Evolutionary conservation across 2,329 filamentous ascomycete genomes (phyloP).

Genomic region (Diaporthe velutina): DNA sequence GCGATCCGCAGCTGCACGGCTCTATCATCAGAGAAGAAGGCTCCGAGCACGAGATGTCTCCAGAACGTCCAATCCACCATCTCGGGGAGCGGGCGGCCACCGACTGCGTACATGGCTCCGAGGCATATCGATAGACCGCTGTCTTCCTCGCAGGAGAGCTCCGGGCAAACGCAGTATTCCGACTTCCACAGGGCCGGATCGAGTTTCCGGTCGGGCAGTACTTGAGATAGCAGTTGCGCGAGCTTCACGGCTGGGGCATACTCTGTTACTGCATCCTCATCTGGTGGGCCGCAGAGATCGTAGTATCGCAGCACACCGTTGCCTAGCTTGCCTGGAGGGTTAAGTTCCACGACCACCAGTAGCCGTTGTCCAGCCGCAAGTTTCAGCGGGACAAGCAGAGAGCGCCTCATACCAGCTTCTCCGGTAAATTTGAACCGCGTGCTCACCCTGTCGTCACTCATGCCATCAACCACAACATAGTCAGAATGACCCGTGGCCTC

Average conservation of each 20-base stretch:
- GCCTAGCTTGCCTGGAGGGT: background rate
- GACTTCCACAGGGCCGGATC: background rate
- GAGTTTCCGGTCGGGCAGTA: slow-evolving; percentile 5
- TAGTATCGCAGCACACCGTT: slow-evolving; percentile 4
- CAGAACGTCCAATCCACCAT: slow-evolving; percentile 28
- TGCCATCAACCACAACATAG: slow-evolving; percentile 18
- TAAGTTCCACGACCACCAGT: slow-evolving; percentile 15
- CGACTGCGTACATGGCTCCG: slow-evolving; percentile 25
- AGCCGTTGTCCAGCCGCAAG: background rate
- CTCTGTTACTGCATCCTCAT: background rate
- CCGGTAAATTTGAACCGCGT: background rate
- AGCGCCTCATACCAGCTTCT: background rate
- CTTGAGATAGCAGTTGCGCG: background rate
- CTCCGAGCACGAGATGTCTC: slow-evolving; percentile 12
- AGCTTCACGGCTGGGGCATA: slow-evolving; percentile 1
- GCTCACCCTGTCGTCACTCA: background rate
- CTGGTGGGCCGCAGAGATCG: background rate
- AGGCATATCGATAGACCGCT: slow-evolving; percentile 24
- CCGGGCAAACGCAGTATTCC: slow-evolving; percentile 23
- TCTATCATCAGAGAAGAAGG: slow-evolving; percentile 7
- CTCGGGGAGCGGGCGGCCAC: slow-evolving; percentile 4
- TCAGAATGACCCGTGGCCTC: background rate
- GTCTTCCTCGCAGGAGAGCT: slow-evolving; percentile 14
- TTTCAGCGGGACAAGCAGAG: slow-evolving; percentile 3
- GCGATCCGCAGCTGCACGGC: slow-evolving; percentile 4